Conservation (phyloP, 176 grass and related monocot species). For the Rhynchospora breviuscula region DNA sequence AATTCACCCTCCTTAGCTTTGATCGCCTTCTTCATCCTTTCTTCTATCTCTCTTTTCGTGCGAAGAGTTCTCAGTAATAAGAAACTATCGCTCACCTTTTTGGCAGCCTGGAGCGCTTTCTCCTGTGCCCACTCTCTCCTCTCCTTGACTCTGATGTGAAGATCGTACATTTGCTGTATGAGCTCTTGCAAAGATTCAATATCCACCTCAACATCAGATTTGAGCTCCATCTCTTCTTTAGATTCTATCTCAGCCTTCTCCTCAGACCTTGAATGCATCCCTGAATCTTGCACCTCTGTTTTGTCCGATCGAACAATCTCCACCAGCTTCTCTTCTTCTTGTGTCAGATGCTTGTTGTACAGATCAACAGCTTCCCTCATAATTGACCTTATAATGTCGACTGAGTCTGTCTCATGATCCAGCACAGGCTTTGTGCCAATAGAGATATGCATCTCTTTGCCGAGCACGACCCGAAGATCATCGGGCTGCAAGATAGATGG, state of each 20-base stretch:
- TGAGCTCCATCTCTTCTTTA: slow-evolving; percentile 46
- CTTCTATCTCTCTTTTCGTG: slow-evolving; percentile 62
- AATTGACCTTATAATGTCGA: neutral
- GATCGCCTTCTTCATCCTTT: slow-evolving; percentile 59
- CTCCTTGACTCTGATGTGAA: slow-evolving; percentile 58
- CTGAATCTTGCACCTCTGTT: neutral
- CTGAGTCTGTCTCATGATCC: neutral
- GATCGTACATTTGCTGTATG: slow-evolving; percentile 53
- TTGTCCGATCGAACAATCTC: neutral
- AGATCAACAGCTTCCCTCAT: neutral
- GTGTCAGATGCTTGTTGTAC: neutral
- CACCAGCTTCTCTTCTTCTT: neutral
- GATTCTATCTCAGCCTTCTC: slow-evolving; percentile 43
- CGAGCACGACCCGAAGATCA: slow-evolving; percentile 64
- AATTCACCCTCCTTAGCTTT: slow-evolving; percentile 52
- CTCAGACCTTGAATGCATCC: slow-evolving; percentile 33
- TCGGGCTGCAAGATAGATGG: slow-evolving; percentile 40
- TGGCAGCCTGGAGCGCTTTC: slow-evolving; percentile 75
- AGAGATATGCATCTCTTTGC: slow-evolving; percentile 55
- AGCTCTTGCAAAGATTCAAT: slow-evolving; percentile 59
- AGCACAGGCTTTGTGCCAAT: neutral
- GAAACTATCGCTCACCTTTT: slow-evolving; percentile 73
- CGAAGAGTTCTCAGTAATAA: slow-evolving; percentile 56
- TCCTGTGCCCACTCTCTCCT: slow-evolving; percentile 76
- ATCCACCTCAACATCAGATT: slow-evolving; percentile 37